Percentiles rank a stretch among this genome's conserved stretches.
Evolutionary conservation across 1,139 yeast genomes (phyloP).

Genomic region (Hemisphaericaspora subhashii): DNA sequence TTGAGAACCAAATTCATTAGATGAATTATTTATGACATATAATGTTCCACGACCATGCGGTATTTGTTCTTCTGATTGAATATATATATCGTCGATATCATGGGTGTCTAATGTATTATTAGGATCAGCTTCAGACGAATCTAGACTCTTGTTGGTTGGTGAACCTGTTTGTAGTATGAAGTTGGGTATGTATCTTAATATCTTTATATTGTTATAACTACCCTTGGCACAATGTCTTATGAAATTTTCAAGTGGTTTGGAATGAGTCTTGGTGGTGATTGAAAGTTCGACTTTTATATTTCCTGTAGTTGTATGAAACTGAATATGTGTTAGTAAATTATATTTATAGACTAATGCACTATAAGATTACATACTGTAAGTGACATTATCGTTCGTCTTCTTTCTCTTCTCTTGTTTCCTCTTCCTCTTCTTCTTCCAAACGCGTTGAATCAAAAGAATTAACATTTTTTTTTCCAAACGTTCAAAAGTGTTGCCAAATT

Average conservation of each 20-base stretch:
- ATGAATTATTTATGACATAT: slow-evolving; percentile 16
- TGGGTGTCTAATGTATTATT: slow-evolving; percentile 1
- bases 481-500: too few relatives aligned
- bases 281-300: slow-evolving; percentile 19
- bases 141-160: slow-evolving; percentile 50
- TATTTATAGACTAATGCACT: not conserved
- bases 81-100: not conserved
- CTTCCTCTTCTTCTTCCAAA: not conserved
- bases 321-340: slow-evolving; percentile 7
- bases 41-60: slow-evolving; percentile 24
- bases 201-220: slow-evolving; percentile 36
- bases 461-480: not conserved
- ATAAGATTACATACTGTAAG: slow-evolving; percentile 18
- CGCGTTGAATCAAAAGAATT: not conserved
- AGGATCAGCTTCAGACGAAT: slow-evolving; percentile 13
- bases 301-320: slow-evolving; percentile 24
- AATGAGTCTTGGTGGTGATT: slow-evolving; percentile 8
- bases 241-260: slow-evolving; percentile 20
- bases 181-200: slow-evolving; percentile 42
- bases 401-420: not conserved
- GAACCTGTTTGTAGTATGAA: slow-evolving; percentile 54
- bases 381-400: slow-evolving; percentile 14
- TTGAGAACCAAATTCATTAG: slow-evolving; percentile 21
- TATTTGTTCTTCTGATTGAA: too few relatives aligned
- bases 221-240: slow-evolving; percentile 52